Evolutionary conservation across 1,139 yeast genomes (phyloP), one percentile per base, ranked within the genome.

Genomic region (Insectozyma bohioensis): DNA sequence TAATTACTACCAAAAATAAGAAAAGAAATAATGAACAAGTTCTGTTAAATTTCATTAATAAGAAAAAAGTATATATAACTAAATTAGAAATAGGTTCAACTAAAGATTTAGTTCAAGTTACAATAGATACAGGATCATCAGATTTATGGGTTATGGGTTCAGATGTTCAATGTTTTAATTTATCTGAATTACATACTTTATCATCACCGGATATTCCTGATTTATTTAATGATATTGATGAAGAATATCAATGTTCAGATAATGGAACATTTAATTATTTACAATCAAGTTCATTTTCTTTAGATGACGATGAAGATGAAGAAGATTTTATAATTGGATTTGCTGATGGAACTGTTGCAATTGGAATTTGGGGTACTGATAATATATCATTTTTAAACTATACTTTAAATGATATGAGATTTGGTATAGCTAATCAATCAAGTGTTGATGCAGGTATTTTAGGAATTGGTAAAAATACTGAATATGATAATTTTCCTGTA

Each of bases 281-380:
- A 3, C 20, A 17, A 11, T 44, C 48, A 6, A 15, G 20, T 5
- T 36, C 41, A 4, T 42, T 35, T 20, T 12, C n/a, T n/a, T n/a
- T n/a, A 28, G 7, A 10, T 4, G 8, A n/a, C 13, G 12, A 24
- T 5, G 4, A n/a, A 6, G 4, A 9, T 4, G 8, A 22, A 15
- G 23, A 31, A 5, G 30, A 19, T 7, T 50, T 46, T 30, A 13
- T n/a, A 4, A 40, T 46, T 30, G 31, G 29, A 2, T 84, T 82
- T 49, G 85, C 78, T 20, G 59, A 58, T 36, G 80, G 72, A 35
- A 41, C 52, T 5, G 39, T 37, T 4, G 54, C 56, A 9, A 21
- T 9, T 51, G 73, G 80, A 31, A 54, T 66, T 35, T 83, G 88
- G 88, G 73, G 80, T 30, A 55, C 64, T 42, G 79, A 87, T 47